phyloP scores from a whole-genome alignment of 305 asterid genomes.

The Nicotiana rustica region DNA sequence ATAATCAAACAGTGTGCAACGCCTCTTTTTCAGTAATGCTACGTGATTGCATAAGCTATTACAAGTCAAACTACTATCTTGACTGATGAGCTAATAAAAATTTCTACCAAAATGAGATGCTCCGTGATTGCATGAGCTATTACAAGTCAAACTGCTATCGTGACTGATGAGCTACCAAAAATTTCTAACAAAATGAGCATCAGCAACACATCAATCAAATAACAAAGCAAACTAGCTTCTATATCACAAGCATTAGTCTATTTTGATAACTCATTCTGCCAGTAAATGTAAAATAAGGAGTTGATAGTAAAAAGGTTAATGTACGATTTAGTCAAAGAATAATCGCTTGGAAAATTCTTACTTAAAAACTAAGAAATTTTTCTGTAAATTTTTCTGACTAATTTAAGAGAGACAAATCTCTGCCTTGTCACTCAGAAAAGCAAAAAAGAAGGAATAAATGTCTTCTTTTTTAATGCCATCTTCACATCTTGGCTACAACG shows the following conservation, averaged over 20 bases:
- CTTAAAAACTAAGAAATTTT: not conserved
- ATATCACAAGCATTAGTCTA: not conserved
- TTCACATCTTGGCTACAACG: not conserved
- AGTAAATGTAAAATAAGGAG: constrained; percentile 4
- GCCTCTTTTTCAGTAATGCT: not conserved
- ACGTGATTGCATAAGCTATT: not conserved
- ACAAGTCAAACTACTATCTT: not conserved
- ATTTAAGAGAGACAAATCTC: constrained; percentile 5
- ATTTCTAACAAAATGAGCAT: not conserved
- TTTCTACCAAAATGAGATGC: not conserved
- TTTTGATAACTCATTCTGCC: not conserved
- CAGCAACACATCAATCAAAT: not conserved
- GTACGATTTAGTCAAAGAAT: not conserved
- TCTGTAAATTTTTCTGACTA: not conserved
- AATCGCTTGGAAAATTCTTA: not conserved
- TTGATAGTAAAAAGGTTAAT: not conserved
- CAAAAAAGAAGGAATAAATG: not conserved
- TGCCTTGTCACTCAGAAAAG: not conserved
- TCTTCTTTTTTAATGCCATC: constrained; percentile 12
- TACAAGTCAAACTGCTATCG: not conserved
- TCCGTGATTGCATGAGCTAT: not conserved
- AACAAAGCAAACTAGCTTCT: constrained; percentile 18
- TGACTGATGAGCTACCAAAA: not conserved
- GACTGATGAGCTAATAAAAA: not conserved
- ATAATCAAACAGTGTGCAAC: not conserved